phyloP scores from a whole-genome alignment of 108 stramenopile species.

The Cyclotella distinguenda region DNA sequence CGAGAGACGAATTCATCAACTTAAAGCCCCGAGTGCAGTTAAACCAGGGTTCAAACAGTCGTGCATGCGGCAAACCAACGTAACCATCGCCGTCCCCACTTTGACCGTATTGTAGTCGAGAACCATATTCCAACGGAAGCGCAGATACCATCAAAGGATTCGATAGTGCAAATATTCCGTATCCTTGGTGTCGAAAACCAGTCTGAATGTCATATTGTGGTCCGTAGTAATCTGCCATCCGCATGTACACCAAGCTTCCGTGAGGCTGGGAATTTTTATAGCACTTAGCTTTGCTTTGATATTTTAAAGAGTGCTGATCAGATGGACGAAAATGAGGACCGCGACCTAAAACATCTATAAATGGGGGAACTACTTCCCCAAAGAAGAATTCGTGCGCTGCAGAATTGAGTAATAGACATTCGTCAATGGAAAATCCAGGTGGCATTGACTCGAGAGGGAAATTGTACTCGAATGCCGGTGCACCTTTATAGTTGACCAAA shows the following conservation, averaged over 20 bases:
- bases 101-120: constrained; percentile 27
- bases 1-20: constrained; percentile 63
- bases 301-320: constrained; percentile 51
- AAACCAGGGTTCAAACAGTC: constrained; percentile 64
- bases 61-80: constrained; percentile 68
- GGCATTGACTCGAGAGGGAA: constrained; percentile 59
- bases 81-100: constrained; percentile 47
- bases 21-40: constrained; percentile 81
- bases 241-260: constrained; percentile 73
- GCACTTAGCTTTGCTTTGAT: constrained; percentile 64
- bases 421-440: constrained; percentile 58
- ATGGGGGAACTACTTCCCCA: constrained; percentile 80
- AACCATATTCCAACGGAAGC: constrained; percentile 36
- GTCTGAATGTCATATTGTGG: constrained; percentile 83
- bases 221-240: constrained; percentile 79
- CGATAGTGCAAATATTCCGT: constrained; percentile 42
- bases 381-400: constrained; percentile 53
- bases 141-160: constrained; percentile 42
- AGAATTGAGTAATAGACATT: constrained; percentile 67
- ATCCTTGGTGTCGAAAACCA: constrained; percentile 70
- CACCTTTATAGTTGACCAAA: constrained; percentile 65
- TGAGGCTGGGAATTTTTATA: constrained; percentile 68
- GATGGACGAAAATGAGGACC: constrained; percentile 68
- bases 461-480: constrained; percentile 55
- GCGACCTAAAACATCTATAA: constrained; percentile 76